Conservation (phyloP, 2,329 filamentous ascomycete species). For the Fusarium musae region DNA sequence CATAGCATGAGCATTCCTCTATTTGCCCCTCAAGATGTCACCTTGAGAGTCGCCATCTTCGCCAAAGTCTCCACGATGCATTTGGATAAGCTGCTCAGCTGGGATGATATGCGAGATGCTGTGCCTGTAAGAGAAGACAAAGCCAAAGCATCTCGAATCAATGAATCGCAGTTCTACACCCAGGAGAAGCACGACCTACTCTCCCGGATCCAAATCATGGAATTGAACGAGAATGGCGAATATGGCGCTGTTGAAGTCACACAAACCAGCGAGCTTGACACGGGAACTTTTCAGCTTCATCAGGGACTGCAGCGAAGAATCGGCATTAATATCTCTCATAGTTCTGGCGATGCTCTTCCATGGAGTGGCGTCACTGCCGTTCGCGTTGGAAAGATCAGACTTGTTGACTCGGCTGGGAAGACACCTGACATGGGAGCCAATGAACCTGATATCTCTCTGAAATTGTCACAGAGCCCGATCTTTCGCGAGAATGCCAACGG, state of each 20-base stretch:
- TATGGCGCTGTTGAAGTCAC: conserved; percentile 94
- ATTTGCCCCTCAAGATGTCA: conserved; percentile 74
- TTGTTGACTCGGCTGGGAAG: conserved; percentile 87
- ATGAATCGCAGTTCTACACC: conserved; percentile 91
- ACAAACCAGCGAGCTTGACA: conserved; percentile 83
- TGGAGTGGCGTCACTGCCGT: conserved; percentile 87
- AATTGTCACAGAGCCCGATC: conserved; percentile 79
- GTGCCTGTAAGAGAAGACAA: conserved; percentile 65
- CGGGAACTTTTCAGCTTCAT: conserved; percentile 93
- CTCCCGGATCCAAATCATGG: conserved; percentile 85
- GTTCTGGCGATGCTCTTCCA: conserved; percentile 85
- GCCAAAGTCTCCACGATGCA: conserved; percentile 93
- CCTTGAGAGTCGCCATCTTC: conserved; percentile 88
- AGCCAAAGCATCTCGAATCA: conserved; percentile 74
- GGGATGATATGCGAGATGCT: conserved; percentile 96
- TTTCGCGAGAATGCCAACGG: conserved; percentile 91
- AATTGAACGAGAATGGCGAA: conserved; percentile 89
- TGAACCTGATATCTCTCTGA: conserved; percentile 79
- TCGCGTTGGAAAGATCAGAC: conserved; percentile 81
- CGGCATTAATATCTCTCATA: conserved; percentile 88
- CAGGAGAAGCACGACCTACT: conserved; percentile 96
- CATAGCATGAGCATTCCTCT: conserved; percentile 97
- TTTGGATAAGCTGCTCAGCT: conserved; percentile 95
- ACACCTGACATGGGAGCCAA: conserved; percentile 80
- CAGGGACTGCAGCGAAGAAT: conserved; percentile 93